Evolutionary conservation across 805 yeast genomes (phyloP), one percentile per base, ranked within the genome.

Genomic region (Priceomyces carsonii): DNA sequence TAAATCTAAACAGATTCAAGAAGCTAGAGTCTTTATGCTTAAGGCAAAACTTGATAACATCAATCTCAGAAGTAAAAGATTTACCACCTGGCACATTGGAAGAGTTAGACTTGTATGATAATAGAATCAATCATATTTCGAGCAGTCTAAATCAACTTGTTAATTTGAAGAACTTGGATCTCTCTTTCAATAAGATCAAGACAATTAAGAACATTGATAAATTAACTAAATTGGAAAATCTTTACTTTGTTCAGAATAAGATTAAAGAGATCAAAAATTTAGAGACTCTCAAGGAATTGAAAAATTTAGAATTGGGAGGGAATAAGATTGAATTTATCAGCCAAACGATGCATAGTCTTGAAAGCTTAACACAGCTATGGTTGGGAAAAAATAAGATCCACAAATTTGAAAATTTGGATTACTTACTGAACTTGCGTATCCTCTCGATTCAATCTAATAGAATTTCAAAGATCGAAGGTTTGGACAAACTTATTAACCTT

Each of bases 21-120:
- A 59, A 75, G 18, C 63, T 89, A 40, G 80, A 75, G 45, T 55
- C 69, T 4, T 63, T 91, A 14, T 83, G 89, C 42, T 67, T 93
- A 40, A 76, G 99, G 54, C 95, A 89, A 52, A 93, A 93, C 58
- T 65, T 88, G 44, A 67, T 93, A 25, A 80, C 84, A 18, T 75
- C 83, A n/a, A 71, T 90, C 24, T 73, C 79, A 28, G 63, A 49
- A 7, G 48, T 65, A 9, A 54, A 47, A n/a, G 89, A 80, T 7
- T 64, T 91, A 13, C 89, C 89, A 39, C 68, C 62, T 25, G 77
- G 71, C 2, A 68, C 70, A 0, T 49, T 93, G 47, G 85, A 77
- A 45, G 93, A 88, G 41, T 63, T 93, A 39, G 99, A 93, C 59
- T 69, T 90, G 20, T 93, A 93, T 56, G 99, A 93, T 61, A 93